Percentiles rank a stretch among this genome's conserved stretches.
phyloP scores from a whole-genome alignment of 495 filamentous ascomycete species.

The Mytilinidion resinicola region DNA sequence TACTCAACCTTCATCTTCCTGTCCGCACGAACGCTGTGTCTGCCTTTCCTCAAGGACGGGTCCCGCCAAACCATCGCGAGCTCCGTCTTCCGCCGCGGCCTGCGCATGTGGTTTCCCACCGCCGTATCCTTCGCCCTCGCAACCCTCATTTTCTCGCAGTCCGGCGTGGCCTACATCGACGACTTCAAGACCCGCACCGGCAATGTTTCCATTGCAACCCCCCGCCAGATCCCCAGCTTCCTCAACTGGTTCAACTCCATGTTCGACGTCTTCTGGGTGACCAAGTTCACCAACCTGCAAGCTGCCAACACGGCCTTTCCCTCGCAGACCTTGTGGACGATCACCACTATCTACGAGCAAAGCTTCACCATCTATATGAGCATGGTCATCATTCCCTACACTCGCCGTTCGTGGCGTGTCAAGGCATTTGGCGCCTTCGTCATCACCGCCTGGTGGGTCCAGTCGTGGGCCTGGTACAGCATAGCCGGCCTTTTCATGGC shows the following conservation, averaged over 20 bases:
- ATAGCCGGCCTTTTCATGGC: constrained; percentile 34
- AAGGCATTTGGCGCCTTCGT: constrained; percentile 32
- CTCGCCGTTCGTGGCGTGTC: constrained; percentile 32
- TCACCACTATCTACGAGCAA: constrained; percentile 35
- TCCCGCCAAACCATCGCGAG: constrained; percentile 18
- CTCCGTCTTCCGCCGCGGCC: constrained; percentile 26
- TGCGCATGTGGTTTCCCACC: constrained; percentile 32
- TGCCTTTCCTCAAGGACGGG: constrained; percentile 34
- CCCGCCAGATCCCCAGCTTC: constrained; percentile 28
- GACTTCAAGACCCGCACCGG: constrained; percentile 24
- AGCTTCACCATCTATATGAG: constrained; percentile 38
- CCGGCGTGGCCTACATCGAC: constrained; percentile 13
- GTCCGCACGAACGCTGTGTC: constrained; percentile 33
- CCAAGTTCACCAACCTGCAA: constrained; percentile 24
- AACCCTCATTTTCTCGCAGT: constrained; percentile 21
- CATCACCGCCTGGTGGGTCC: constrained; percentile 38
- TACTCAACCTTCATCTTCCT: constrained; percentile 37
- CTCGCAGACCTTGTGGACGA: constrained; percentile 34
- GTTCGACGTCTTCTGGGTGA: constrained; percentile 39
- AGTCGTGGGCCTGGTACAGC: constrained; percentile 38
- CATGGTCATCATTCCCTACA: constrained; percentile 38
- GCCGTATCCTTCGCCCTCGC: constrained; percentile 30
- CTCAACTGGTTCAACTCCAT: constrained; percentile 36
- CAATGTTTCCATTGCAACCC: constrained; percentile 27
- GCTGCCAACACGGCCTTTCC: constrained; percentile 35